Conservation (phyloP, 306 rosid species). For the Cyamopsis tetragonoloba region DNA sequence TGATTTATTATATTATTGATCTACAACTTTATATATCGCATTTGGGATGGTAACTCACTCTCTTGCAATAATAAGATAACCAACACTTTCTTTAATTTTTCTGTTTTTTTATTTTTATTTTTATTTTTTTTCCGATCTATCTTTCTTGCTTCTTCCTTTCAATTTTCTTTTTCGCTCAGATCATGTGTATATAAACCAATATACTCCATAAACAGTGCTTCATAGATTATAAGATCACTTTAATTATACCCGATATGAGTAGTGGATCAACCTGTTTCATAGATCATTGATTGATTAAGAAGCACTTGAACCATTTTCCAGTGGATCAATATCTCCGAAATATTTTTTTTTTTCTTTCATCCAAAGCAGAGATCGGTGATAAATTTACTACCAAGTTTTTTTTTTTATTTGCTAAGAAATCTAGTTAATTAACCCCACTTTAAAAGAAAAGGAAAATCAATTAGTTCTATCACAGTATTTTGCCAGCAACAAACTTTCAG, state of each 20-base stretch:
- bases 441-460: background rate
- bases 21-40: background rate
- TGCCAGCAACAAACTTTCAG: background rate
- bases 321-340: background rate
- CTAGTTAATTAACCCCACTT: background rate
- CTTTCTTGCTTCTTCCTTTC: too few relatives aligned
- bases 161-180: background rate
- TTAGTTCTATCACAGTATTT: background rate
- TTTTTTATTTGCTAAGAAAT: background rate
- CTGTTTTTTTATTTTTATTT: too few relatives aligned
- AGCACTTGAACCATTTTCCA: background rate
- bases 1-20: constrained; percentile 9
- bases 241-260: background rate
- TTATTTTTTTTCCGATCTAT: background rate
- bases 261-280: constrained; percentile 3
- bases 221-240: background rate
- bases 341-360: background rate
- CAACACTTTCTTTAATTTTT: background rate
- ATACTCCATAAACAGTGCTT: background rate
- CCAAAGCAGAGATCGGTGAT: constrained; percentile 4
- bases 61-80: background rate
- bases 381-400: background rate
- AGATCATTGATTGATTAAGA: constrained; percentile 6
- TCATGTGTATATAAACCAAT: background rate
- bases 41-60: background rate